A percentile compares a stretch with the other conserved stretches of the same genome.
These are phyloP conservation scores for Phytomonas sp. DNA, from an alignment of 208 protist species.

Conservation along the genomic window DNA sequence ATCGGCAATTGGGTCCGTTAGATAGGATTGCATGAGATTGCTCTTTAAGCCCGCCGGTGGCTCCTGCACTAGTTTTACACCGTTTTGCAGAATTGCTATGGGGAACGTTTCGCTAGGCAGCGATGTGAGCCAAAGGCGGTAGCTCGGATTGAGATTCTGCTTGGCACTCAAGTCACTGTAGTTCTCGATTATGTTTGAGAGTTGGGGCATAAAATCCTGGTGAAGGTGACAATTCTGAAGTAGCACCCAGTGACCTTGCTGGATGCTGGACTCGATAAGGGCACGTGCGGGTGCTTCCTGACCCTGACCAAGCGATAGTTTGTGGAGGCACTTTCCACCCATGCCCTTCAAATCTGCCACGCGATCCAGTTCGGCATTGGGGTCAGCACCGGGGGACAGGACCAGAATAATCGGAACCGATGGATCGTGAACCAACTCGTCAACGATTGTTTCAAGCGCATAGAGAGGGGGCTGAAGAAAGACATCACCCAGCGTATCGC, in stretches of 20 bases:
- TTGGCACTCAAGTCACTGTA: conserved; percentile 85
- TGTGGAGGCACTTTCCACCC: conserved; percentile 22
- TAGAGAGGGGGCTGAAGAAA: conserved; percentile 93
- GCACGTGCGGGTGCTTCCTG: conserved; percentile 88
- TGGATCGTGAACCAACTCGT: conserved; percentile 81
- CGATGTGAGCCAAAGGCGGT: conserved; percentile 97
- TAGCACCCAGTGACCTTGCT: conserved; percentile 89
- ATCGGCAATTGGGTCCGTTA: conserved; percentile 84
- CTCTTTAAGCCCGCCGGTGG: conserved; percentile 95
- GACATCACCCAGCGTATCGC: conserved; percentile 57
- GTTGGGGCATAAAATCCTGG: conserved; percentile 91
- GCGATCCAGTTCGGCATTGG: conserved; percentile 89
- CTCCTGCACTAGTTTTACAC: conserved; percentile 98
- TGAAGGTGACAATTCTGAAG: conserved; percentile 96
- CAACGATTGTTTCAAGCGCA: conserved; percentile 86
- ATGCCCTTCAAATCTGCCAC: conserved; percentile 91
- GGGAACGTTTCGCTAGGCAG: conserved; percentile 96
- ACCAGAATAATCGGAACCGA: conserved; percentile 95
- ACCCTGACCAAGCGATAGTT: conserved; percentile 95
- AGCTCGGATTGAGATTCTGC: conserved; percentile 89
- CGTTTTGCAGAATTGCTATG: conserved; percentile 96
- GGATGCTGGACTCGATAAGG: conserved; percentile 86
- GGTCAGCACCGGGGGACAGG: conserved; percentile 96
- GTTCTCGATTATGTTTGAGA: conserved; percentile 90
- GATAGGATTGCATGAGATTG: conserved; percentile 94